Base-by-base conservation (phyloP, 108 stramenopile species). In the Cyclotella baltica region DNA sequence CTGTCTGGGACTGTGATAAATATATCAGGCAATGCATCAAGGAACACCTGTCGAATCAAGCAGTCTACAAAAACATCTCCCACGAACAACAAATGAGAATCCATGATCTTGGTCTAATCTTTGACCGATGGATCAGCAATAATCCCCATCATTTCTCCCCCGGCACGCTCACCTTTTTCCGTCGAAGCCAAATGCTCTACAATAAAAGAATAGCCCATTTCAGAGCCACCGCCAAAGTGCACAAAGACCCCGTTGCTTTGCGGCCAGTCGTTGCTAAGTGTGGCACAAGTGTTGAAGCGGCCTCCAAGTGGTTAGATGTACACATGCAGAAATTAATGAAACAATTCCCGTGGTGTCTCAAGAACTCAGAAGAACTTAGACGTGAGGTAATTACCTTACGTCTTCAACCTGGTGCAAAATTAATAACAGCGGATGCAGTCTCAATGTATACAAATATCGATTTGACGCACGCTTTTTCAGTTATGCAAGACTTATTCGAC, bases 191-290 rank as follows among this genome's bases (percentile, higher is more conserved):
- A n/a, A n/a, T n/a, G n/a, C n/a, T n/a, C 13, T 8, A 13, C 40
- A 8, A 13, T 43, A 13, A 43, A 11, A 11, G 13, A 11, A 43
- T 43, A 11, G 40, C 40, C 40, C 40, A 8, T 11, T 43, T 43
- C 40, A 8, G 46, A 29, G 61, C 62, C 31, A 72, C 71, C 20
- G 71, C 71, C 34, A 72, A 72, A 63, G 62, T 72, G 58, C 71
- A 72, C 46, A 72, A 72, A 22, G 4, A 3, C 16, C 57, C 27
- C 1, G 27, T 28, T 11, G 20, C 23, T 1, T 27, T 63, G 2
- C 2, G 71, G 18, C 71, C 71, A 22, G 33, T 72, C 29, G 34
- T 55, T 29, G 62, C 43, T 1, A 72, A 61, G 61, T 59, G 57
- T 25, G 71, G 71, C 19, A 72, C 61, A 43, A 23, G 18, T 1